These are phyloP conservation scores for Myochromella boudieri DNA, from an alignment of 768 basidiomycete species.

Conservation along the genomic window DNA sequence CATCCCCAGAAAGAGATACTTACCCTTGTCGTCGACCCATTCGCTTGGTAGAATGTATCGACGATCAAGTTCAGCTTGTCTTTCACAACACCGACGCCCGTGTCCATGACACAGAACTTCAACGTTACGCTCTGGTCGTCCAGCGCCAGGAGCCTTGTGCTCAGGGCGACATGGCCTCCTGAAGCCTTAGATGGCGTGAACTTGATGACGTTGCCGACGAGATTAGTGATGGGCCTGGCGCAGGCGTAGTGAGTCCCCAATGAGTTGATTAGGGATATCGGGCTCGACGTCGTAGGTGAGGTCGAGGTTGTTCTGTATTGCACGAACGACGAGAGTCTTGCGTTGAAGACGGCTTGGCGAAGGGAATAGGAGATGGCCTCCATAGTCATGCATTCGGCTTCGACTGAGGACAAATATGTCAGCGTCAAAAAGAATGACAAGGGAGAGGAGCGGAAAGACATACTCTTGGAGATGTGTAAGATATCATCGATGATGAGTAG, in stretches of 20 bases:
- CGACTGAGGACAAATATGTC: conserved; percentile 54
- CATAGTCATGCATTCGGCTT: conserved; percentile 99
- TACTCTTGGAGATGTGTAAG: conserved; percentile 99
- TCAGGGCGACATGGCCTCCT: conserved; percentile 86
- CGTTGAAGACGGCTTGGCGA: conserved; percentile 96
- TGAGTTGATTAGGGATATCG: conserved; percentile 93
- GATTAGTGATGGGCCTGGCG: conserved; percentile 94
- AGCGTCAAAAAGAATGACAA: conserved; percentile 13
- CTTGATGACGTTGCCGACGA: conserved; percentile 96
- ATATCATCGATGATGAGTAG: conserved; percentile 98
- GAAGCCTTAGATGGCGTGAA: conserved; percentile 84
- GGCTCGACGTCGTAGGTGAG: conserved; percentile 95
- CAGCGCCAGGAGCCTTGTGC: conserved; percentile 72
- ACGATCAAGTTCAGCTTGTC: conserved; percentile 98
- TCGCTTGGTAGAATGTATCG: conserved; percentile 98
- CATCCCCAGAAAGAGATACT: conserved; percentile 25
- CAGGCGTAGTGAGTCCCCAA: conserved; percentile 92
- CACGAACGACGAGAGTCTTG: conserved; percentile 97
- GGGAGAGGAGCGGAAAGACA: conserved; percentile 32
- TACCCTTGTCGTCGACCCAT: conserved; percentile 94
- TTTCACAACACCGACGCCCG: conserved; percentile 97
- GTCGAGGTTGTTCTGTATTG: conserved; percentile 94
- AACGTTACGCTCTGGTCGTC: conserved; percentile 86
- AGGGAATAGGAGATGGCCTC: conserved; percentile 98
- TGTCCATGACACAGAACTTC: conserved; percentile 97